phyloP scores from a whole-genome alignment of 257 asterid species.

The Eucommia ulmoides region DNA sequence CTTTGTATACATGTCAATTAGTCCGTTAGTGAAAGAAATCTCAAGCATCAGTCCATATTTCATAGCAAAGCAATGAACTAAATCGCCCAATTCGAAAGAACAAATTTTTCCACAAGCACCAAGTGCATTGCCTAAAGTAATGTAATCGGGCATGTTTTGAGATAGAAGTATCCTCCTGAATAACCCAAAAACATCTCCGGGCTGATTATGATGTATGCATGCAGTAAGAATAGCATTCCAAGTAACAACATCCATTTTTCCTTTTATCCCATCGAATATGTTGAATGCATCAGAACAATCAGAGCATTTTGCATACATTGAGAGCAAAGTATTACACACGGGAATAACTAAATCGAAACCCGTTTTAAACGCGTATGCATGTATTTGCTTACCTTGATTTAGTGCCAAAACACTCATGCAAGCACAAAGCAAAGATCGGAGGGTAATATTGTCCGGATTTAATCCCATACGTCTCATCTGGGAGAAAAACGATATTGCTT shows the following conservation, averaged over 20 bases:
- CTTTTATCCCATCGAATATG: conserved; percentile 30
- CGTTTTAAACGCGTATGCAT: conserved; percentile 36
- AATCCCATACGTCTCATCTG: conserved; percentile 41
- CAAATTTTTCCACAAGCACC: conserved; percentile 50
- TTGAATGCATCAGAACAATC: conserved; percentile 28
- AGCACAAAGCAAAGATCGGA: conserved; percentile 62
- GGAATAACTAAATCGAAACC: conserved; percentile 37
- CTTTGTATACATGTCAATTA: conserved; percentile 59
- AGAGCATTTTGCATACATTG: conserved; percentile 62
- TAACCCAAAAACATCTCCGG: conserved; percentile 35
- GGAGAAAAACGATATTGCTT: conserved; percentile 39
- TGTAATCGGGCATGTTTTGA: conserved; percentile 38
- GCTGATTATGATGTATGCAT: conserved; percentile 32
- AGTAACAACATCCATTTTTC: conserved; percentile 52
- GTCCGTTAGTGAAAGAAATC: conserved; percentile 37
- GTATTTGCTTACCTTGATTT: conserved; percentile 56
- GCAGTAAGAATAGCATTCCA: conserved; percentile 61
- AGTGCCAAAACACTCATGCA: conserved; percentile 23
- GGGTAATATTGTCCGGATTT: conserved; percentile 45
- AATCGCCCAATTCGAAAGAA: conserved; percentile 46
- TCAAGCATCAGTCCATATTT: conserved; percentile 38
- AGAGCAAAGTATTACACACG: conserved; percentile 50
- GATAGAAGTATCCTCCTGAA: conserved; percentile 36
- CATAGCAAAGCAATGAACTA: conserved; percentile 25
- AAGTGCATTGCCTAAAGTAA: conserved; percentile 33